Base-by-base conservation (phyloP, 257 asterid genomes). In the Misopates orontium region DNA sequence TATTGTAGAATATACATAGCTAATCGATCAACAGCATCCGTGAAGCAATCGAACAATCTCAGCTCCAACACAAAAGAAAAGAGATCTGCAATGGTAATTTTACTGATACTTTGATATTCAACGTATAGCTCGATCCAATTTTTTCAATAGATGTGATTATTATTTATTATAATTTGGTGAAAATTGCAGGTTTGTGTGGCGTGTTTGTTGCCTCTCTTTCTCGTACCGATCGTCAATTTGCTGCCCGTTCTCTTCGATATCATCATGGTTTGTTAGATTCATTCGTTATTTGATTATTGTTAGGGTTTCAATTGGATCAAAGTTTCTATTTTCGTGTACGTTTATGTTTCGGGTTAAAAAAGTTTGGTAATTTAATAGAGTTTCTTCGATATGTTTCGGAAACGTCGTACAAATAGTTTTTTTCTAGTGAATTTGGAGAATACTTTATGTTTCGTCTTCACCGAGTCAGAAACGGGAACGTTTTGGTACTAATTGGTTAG, bases 151-250 rank as follows among this genome's bases (percentile, higher is more conserved):
- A 0, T 17, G 17, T 3, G 17, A 16, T 52, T 21, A 50, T 25
- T 70, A 4, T 51, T 19, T 12, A 31, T 20, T n/a, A 48, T 17
- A 32, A 42, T 36, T 50, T 49, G 15, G 36, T 28, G 36, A 53
- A 17, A 40, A 68, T 54, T 60, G 67, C 73, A 93, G 99, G 99
- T 93, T 60, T 93, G 99, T 72, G 22, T 93, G 73, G 88, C 84
- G 67, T 93, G 99, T 69, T 78, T 93, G 81, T 63, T 93, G 77
- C 97, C 97, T 61, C 80, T 90, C 25, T 93, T 93, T 78, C 89
- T 93, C 51, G 90, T 92, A 48, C 98, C 98, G 52, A 85, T 92
- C 81, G 89, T 92, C 84, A 92, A 89, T 73, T 22, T 90, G 13
- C 71, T 93, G 76, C 97, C 99, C 50, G 36, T 86, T 48, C 74